Conservation (phyloP, 1,284 basidiomycete genomes). For the Xerocomus nothofagi region DNA sequence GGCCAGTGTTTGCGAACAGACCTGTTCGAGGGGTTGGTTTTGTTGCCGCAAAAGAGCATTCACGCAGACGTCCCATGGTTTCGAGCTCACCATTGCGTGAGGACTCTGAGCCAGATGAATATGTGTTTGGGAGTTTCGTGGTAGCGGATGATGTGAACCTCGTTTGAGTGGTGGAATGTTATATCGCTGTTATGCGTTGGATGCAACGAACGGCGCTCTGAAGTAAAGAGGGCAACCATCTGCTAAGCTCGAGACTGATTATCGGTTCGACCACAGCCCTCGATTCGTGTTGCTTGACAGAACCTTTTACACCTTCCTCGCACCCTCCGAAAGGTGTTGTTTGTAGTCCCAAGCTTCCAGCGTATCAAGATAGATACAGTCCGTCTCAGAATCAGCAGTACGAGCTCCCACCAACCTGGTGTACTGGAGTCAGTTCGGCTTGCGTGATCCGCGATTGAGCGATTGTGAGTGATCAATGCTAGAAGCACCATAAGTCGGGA, state of each 20-base stretch:
- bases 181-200: too few relatives aligned
- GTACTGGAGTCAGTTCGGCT: too few relatives aligned
- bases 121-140: slow-evolving; percentile 72
- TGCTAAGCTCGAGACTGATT: too few relatives aligned
- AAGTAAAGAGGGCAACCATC: too few relatives aligned
- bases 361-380: too few relatives aligned
- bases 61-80: slow-evolving; percentile 34
- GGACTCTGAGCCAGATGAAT: slow-evolving; percentile 56
- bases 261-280: too few relatives aligned
- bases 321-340: neutral
- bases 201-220: too few relatives aligned
- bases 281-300: too few relatives aligned
- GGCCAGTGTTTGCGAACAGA: slow-evolving; percentile 53
- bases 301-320: too few relatives aligned
- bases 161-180: slow-evolving; percentile 25
- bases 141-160: slow-evolving; percentile 67
- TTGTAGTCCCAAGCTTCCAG: neutral
- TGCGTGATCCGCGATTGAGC: too few relatives aligned
- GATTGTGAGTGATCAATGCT: too few relatives aligned
- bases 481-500: too few relatives aligned
- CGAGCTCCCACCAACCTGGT: neutral
- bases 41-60: slow-evolving; percentile 26
- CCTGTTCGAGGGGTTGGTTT: slow-evolving; percentile 48
- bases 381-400: neutral
- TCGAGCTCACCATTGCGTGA: slow-evolving; percentile 62